Conservation (phyloP, 2,329 filamentous ascomycete genomes). For the Aspergillus clavatus region DNA sequence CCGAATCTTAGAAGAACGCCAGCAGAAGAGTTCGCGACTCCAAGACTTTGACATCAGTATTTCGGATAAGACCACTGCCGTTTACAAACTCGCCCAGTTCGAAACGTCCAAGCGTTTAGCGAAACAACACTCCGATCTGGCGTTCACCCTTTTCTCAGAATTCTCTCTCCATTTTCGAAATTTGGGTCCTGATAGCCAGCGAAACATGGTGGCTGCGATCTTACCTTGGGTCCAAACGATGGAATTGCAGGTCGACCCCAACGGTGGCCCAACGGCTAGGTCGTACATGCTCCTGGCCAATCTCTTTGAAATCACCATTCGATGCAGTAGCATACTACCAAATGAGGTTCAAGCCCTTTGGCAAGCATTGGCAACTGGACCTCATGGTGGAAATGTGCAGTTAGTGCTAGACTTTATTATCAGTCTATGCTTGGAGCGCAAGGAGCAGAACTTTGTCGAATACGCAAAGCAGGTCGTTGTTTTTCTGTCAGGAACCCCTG, state of each 20-base stretch:
- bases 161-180: constrained; percentile 92
- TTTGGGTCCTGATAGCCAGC: constrained; percentile 73
- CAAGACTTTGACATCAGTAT: constrained; percentile 98
- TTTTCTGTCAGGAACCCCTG: constrained; percentile 79
- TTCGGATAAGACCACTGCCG: constrained; percentile 94
- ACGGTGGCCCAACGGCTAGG: constrained; percentile 80
- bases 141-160: constrained; percentile 92
- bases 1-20: constrained; percentile 74
- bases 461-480: constrained; percentile 98
- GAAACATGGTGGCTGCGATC: constrained; percentile 90
- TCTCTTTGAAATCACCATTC: constrained; percentile 92
- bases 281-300: constrained; percentile 96
- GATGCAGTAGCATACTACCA: constrained; percentile 78
- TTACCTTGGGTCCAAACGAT: constrained; percentile 95
- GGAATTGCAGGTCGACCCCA: constrained; percentile 85
- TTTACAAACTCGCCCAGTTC: constrained; percentile 96
- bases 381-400: constrained; percentile 88
- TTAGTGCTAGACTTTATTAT: constrained; percentile 96
- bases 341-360: constrained; percentile 97
- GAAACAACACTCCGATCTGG: constrained; percentile 80
- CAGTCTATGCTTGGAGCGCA: constrained; percentile 80
- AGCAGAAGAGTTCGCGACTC: constrained; percentile 80
- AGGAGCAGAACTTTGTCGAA: constrained; percentile 97
- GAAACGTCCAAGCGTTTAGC: constrained; percentile 89
- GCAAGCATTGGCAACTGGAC: constrained; percentile 91